Conservation (phyloP, 1,139 yeast genomes). For the Kurtzmaniella quercitrusa region DNA sequence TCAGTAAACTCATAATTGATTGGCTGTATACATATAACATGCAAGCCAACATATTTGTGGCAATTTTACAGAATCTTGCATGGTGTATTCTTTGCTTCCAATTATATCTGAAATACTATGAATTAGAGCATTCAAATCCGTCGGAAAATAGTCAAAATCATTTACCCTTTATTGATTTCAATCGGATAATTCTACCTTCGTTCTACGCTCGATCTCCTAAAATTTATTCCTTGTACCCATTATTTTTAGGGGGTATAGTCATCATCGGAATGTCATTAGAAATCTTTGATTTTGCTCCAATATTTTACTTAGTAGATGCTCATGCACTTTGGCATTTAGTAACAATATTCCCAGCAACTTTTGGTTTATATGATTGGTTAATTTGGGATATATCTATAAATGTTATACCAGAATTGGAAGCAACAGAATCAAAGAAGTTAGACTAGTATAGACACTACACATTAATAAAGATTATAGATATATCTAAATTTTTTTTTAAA, state of each 20-base stretch:
- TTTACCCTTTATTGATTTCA: constrained; percentile 21
- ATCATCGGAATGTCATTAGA: constrained; percentile 80
- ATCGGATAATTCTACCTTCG: constrained; percentile 23
- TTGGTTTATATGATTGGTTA: constrained; percentile 48
- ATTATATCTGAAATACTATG: constrained; percentile 27
- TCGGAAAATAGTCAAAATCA: constrained; percentile 15
- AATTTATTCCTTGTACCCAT: constrained; percentile 39
- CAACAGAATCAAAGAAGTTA: constrained; percentile 7
- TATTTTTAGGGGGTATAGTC: constrained; percentile 47
- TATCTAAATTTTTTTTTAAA: no score
- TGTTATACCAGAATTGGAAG: constrained; percentile 17
- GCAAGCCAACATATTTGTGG: constrained; percentile 82
- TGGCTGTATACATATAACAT: constrained; percentile 95
- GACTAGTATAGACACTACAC: not conserved
- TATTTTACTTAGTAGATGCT: constrained; percentile 68
- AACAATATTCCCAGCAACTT: constrained; percentile 58
- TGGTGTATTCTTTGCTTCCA: constrained; percentile 29
- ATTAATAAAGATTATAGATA: no score
- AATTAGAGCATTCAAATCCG: constrained; percentile 14
- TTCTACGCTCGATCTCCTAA: constrained; percentile 37
- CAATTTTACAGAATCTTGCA: constrained; percentile 64
- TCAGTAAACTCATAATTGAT: constrained; percentile 59
- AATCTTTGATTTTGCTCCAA: constrained; percentile 82
- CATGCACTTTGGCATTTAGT: constrained; percentile 91
- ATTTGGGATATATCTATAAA: constrained; percentile 42